Base-by-base conservation (phyloP, 768 basidiomycete species). In the Gloeopeniophorella convolvens region DNA sequence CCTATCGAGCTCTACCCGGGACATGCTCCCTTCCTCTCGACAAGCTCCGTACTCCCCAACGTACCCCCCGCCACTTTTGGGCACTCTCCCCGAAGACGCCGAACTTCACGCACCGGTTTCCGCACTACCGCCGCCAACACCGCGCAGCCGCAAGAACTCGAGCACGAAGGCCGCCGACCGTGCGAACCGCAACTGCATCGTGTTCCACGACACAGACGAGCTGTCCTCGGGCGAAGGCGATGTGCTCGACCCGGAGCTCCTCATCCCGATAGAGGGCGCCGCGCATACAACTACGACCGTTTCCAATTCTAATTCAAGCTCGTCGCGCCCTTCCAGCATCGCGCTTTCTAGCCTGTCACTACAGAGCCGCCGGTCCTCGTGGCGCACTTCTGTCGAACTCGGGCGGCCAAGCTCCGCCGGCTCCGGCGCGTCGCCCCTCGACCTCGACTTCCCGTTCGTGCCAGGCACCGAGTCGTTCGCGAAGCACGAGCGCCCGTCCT, bases 41-140 rank as follows among this genome's bases (percentile, higher is more conserved):
- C 43, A 31, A 48, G 51, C 45, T 33, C 54, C 15, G 56, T 56
- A 27, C 33, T 56, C 31, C 2, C 48, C 52, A 56, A 52, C 41
- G 53, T 42, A 42, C 45, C 48, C n/a, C 16, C 23, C 39, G 7
- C 40, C 53, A 18, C 53, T 53, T 4, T 63, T 83, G 40, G 71
- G 75, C 48, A 69, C 74, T 5, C 70, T 81, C 2, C 80, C 75
- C 4, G 80, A 83, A 52, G 77, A 70, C 42, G 61, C 66, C 7
- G 77, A 79, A 48, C 60, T 75, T 34, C 49, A 62, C 12, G 46
- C 64, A 0, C 37, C 50, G 6, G 60, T 60, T 43, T 35, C 60
- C 4, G 48, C 42, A 36, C 3, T 44, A 16, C 28, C 42, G 12
- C 45, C 41, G 16, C 61, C 46, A 5, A 33, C 45, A 2, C 64